Evolutionary conservation across 2,329 filamentous ascomycete species (phyloP).

Genomic region (Fusarium tuaranense): DNA sequence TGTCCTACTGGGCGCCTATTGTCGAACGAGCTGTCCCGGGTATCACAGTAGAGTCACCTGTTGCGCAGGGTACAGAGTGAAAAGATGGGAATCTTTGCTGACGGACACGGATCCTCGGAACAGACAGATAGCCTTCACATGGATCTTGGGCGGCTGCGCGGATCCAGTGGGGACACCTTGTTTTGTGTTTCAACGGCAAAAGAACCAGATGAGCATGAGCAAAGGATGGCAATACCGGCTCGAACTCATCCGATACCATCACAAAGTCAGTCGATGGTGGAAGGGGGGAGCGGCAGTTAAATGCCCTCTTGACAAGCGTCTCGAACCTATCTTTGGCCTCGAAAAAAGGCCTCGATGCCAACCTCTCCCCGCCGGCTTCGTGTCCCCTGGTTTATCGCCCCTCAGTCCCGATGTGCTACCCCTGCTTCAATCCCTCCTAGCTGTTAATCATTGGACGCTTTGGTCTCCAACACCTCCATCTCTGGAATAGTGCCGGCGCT

Average conservation of each 20-base stretch:
- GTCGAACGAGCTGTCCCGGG: slow-evolving; percentile 1
- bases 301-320: background rate
- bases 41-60: slow-evolving; percentile 24
- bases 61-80: background rate
- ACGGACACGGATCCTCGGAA: background rate
- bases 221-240: slow-evolving; percentile 4
- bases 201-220: background rate
- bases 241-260: slow-evolving; percentile 37
- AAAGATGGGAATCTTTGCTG: background rate
- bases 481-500: slow-evolving; percentile 43
- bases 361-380: slow-evolving; percentile 9
- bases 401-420: slow-evolving; percentile 11
- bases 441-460: slow-evolving; percentile 28
- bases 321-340: background rate
- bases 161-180: background rate
- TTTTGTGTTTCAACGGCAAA: background rate
- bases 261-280: slow-evolving; percentile 28
- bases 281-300: slow-evolving; percentile 8
- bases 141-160: slow-evolving; percentile 13
- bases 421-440: background rate
- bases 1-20: slow-evolving; percentile 15
- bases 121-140: background rate
- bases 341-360: slow-evolving; percentile 9
- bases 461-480: slow-evolving; percentile 2
- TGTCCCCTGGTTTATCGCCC: background rate